These are phyloP conservation scores for Pouteria glomerata DNA, from an alignment of 148 eudicot species.

Conservation along the genomic window DNA sequence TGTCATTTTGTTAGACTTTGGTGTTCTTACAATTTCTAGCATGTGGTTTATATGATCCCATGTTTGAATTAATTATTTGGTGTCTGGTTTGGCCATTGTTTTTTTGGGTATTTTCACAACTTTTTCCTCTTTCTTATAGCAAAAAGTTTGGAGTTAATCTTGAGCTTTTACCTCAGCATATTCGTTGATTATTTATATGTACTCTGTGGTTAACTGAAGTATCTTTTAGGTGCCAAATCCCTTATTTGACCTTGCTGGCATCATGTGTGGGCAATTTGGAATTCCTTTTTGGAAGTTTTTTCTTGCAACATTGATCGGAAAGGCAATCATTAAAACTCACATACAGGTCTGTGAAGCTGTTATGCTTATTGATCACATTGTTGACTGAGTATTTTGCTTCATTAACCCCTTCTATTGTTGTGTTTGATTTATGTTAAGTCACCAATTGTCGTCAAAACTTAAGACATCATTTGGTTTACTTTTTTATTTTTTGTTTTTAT, in stretches of 20 bases:
- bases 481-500: too few relatives aligned
- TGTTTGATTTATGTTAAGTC: too few relatives aligned
- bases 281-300: conserved; percentile 96
- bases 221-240: conserved; percentile 87
- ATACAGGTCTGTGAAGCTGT: conserved; percentile 58
- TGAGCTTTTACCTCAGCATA: neutral
- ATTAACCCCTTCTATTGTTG: too few relatives aligned
- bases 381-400: too few relatives aligned
- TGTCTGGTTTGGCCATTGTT: neutral
- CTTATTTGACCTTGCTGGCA: conserved; percentile 97
- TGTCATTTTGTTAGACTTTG: neutral
- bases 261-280: conserved; percentile 97
- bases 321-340: conserved; percentile 91
- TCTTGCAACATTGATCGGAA: conserved; percentile 81
- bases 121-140: too few relatives aligned
- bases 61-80: neutral
- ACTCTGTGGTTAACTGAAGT: conserved; percentile 13
- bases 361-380: neutral
- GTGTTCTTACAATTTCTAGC: neutral
- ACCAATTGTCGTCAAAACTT: too few relatives aligned
- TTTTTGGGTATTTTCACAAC: neutral
- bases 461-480: too few relatives aligned
- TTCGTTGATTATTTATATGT: conserved; percentile 2
- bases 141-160: neutral
- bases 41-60: neutral